Conservation (phyloP, 2,329 filamentous ascomycete genomes). For the Curvularia hawaiiensis region DNA sequence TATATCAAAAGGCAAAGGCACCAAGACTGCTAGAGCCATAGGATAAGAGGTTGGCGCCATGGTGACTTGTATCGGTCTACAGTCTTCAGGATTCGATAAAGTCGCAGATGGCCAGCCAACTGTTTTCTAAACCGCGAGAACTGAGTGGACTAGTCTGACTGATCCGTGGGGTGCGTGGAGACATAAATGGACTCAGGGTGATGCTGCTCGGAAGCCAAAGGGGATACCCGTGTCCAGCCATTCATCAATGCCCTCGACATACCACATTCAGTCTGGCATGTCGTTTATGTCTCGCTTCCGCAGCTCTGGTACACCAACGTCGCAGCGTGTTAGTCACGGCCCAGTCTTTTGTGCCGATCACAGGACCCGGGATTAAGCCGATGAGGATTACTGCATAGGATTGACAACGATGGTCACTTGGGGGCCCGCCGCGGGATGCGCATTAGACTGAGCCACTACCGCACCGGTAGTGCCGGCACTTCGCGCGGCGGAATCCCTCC, state of each 20-base stretch:
- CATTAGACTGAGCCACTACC: not conserved
- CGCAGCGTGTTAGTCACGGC: not conserved
- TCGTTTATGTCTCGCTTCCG: slow-evolving; percentile 1
- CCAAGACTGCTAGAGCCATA: slow-evolving; percentile 10
- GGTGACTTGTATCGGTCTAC: not conserved
- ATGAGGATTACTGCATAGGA: not conserved
- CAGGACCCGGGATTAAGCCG: not conserved
- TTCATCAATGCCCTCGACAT: not conserved
- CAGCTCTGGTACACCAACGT: not conserved
- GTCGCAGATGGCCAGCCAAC: not conserved
- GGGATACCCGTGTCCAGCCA: not conserved
- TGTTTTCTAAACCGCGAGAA: not conserved
- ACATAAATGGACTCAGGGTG: not conserved
- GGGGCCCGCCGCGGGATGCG: not conserved
- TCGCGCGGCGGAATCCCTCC: not conserved
- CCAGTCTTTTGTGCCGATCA: not conserved
- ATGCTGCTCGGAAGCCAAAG: not conserved
- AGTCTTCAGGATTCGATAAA: not conserved
- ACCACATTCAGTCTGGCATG: not conserved
- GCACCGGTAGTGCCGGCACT: slow-evolving; percentile 1
- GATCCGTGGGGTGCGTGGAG: not conserved
- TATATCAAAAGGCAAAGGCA: slow-evolving; percentile 7
- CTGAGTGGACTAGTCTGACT: not conserved
- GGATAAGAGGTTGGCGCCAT: slow-evolving; percentile 13
- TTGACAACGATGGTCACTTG: not conserved